Evolutionary conservation across 371 early-diverging fungal species (phyloP).

Genomic region (Rhizopus stolonifer): DNA sequence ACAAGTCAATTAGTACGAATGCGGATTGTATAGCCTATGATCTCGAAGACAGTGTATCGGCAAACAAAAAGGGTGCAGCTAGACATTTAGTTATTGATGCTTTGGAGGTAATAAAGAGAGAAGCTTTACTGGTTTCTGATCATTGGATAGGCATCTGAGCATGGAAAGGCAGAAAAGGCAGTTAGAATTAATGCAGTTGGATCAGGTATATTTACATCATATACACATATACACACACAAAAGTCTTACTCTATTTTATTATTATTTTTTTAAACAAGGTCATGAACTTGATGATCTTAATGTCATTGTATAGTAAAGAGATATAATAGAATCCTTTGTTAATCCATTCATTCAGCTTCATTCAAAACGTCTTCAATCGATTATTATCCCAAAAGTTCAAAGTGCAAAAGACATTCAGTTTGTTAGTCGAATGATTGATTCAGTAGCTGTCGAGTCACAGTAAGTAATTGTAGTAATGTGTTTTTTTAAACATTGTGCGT

Average conservation of each 20-base stretch:
- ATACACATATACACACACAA: too few species aligned
- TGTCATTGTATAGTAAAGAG: constrained; percentile 58
- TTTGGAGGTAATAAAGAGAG: constrained; percentile 50
- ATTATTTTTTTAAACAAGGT: constrained; percentile 30
- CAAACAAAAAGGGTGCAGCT: constrained; percentile 79
- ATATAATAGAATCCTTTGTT: constrained; percentile 14
- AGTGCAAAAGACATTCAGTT: constrained; percentile 75
- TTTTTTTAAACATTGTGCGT: too few species aligned
- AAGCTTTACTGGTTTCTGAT: background rate
- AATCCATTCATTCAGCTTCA: constrained; percentile 51
- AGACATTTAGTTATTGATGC: constrained; percentile 76
- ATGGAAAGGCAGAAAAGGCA: constrained; percentile 73
- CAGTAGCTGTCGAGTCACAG: constrained; percentile 70
- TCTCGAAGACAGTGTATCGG: constrained; percentile 88
- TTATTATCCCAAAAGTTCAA: constrained; percentile 92
- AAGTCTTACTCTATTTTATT: background rate
- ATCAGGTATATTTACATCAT: constrained; percentile 56
- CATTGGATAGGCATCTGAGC: constrained; percentile 56
- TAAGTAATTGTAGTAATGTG: constrained; percentile 38
- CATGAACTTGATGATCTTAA: constrained; percentile 80
- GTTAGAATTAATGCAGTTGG: constrained; percentile 88
- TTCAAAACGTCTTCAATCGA: constrained; percentile 68
- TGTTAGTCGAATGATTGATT: constrained; percentile 79
- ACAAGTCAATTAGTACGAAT: constrained; percentile 63
- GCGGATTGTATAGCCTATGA: constrained; percentile 89